A percentile compares a stretch with the other conserved stretches of the same genome.
These are phyloP conservation scores for Fusarium redolens DNA, from an alignment of 2,329 filamentous ascomycete species.

Conservation along the genomic window DNA sequence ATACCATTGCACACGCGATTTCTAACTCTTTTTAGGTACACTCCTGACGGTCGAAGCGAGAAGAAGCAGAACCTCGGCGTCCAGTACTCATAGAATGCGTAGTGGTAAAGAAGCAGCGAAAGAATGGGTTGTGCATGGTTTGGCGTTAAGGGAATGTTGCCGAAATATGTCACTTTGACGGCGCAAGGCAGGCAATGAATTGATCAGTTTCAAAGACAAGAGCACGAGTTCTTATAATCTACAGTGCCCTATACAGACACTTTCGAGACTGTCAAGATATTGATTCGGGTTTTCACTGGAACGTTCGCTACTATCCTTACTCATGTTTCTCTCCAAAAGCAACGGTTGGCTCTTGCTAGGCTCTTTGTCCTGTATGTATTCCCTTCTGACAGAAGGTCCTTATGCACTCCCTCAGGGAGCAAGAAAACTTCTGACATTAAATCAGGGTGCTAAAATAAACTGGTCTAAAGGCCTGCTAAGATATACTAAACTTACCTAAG, in stretches of 20 bases:
- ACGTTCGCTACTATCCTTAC: neutral
- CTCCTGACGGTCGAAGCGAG: slow-evolving; percentile 71
- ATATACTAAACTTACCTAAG: neutral
- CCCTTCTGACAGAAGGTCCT: neutral
- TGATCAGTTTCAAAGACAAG: slow-evolving; percentile 31
- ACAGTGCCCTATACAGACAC: slow-evolving; percentile 10
- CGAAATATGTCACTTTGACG: slow-evolving; percentile 40
- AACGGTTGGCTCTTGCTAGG: neutral
- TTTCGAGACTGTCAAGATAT: slow-evolving; percentile 5
- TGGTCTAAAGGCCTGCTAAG: neutral
- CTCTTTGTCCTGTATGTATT: neutral
- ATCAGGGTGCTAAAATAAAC: neutral
- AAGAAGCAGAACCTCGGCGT: slow-evolving; percentile 62
- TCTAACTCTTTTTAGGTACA: slow-evolving; percentile 60
- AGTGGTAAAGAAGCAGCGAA: slow-evolving; percentile 22
- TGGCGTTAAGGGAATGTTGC: slow-evolving; percentile 49
- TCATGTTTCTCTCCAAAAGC: neutral
- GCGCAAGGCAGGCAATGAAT: slow-evolving; percentile 46
- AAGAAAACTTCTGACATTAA: neutral
- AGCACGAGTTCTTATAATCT: slow-evolving; percentile 27
- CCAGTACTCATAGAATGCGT: slow-evolving; percentile 46
- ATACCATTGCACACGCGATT: neutral
- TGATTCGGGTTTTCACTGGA: neutral
- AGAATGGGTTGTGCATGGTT: slow-evolving; percentile 43
- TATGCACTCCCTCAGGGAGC: neutral